Percentiles rank a stretch among this genome's conserved stretches.
Evolutionary conservation across 257 asterid species (phyloP).

Genomic region (Forsythia viridissima): DNA sequence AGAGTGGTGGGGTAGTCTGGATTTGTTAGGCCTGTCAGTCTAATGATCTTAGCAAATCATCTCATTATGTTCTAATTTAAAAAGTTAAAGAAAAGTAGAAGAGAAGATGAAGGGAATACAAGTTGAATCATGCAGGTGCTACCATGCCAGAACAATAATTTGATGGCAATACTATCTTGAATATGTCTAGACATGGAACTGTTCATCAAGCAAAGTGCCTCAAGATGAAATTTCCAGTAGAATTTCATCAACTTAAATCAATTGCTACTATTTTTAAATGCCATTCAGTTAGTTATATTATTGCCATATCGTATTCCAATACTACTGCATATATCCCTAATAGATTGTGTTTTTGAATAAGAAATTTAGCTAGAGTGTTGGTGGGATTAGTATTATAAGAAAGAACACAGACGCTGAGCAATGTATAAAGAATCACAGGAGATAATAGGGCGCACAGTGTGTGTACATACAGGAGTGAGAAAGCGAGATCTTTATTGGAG

Average conservation of each 20-base stretch:
- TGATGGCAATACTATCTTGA: background rate
- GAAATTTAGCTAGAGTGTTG: background rate
- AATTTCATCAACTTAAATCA: background rate
- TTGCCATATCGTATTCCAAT: background rate
- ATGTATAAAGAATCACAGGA: background rate
- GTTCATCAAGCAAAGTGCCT: background rate
- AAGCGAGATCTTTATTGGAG: too few relatives aligned
- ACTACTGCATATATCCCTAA: background rate
- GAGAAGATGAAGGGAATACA: background rate
- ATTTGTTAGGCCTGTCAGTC: background rate
- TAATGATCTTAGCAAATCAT: background rate
- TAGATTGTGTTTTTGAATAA: background rate
- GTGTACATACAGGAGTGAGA: too few relatives aligned
- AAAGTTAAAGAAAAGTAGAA: background rate
- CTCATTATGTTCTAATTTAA: background rate
- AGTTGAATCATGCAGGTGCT: background rate
- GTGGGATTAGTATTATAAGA: background rate
- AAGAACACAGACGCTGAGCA: background rate
- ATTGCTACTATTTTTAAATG: background rate
- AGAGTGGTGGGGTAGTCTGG: background rate
- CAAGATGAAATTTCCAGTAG: background rate
- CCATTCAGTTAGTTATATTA: background rate
- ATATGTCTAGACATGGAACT: background rate
- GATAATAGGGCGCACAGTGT: background rate
- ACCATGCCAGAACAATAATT: background rate